Evolutionary conservation across 495 filamentous ascomycete genomes (phyloP).

Genomic region (Tetracladium marchalianum): DNA sequence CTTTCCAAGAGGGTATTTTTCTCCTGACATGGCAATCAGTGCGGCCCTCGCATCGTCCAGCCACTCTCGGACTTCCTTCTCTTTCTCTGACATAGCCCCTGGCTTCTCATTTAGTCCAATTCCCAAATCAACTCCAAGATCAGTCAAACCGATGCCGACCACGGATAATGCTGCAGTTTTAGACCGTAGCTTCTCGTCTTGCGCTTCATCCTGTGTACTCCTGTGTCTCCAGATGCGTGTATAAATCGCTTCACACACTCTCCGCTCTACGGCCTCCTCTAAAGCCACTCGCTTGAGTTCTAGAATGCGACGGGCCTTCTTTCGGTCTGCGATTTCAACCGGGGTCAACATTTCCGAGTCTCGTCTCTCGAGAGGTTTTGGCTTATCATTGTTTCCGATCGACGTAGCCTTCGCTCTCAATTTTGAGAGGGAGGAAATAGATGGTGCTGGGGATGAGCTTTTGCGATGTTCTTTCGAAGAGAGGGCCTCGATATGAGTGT

Average conservation of each 20-base stretch:
- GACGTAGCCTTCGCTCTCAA: slow-evolving; percentile 41
- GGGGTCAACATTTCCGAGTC: slow-evolving; percentile 76
- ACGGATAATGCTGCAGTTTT: slow-evolving; percentile 86
- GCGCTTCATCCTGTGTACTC: slow-evolving; percentile 85
- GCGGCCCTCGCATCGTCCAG: slow-evolving; percentile 66
- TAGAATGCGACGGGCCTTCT: slow-evolving; percentile 64
- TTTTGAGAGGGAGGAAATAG: slow-evolving; percentile 35
- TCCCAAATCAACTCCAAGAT: slow-evolving; percentile 72
- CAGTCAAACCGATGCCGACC: slow-evolving; percentile 78
- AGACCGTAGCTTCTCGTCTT: slow-evolving; percentile 90
- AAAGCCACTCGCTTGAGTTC: slow-evolving; percentile 65
- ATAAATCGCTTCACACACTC: slow-evolving; percentile 81
- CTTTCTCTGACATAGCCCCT: slow-evolving; percentile 41
- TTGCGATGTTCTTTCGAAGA: slow-evolving; percentile 65
- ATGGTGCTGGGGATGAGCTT: slow-evolving; percentile 37
- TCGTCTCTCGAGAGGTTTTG: slow-evolving; percentile 23
- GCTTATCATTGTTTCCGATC: slow-evolving; percentile 37
- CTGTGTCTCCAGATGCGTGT: slow-evolving; percentile 82
- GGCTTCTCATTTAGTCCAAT: slow-evolving; percentile 32
- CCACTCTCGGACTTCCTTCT: slow-evolving; percentile 60
- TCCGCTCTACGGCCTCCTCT: slow-evolving; percentile 87
- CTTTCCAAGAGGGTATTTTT: slow-evolving; percentile 82
- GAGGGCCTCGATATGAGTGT: slow-evolving; percentile 76
- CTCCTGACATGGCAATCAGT: slow-evolving; percentile 74
- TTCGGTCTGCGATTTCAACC: slow-evolving; percentile 69